Conservation (phyloP, 805 yeast genomes). For the Candida ipomoeae region DNA sequence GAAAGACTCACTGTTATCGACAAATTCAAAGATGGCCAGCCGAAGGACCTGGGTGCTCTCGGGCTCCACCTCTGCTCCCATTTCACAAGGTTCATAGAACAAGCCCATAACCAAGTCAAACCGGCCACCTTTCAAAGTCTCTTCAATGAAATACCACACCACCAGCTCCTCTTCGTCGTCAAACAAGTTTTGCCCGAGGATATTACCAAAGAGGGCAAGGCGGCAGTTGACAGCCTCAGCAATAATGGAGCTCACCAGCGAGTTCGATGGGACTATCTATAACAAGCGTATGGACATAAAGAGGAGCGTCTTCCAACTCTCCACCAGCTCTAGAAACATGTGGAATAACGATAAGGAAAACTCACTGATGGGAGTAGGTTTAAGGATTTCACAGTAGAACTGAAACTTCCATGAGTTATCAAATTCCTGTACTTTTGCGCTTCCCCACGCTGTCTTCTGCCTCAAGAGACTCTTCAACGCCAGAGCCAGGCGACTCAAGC, state of each 20-base stretch:
- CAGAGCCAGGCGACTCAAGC: background rate
- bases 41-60: constrained; percentile 4
- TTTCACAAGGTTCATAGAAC: constrained; percentile 7
- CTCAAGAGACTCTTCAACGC: background rate
- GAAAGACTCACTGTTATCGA: constrained; percentile 6
- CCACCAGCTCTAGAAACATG: constrained; percentile 10
- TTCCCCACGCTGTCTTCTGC: constrained; percentile 1
- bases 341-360: constrained; percentile 7
- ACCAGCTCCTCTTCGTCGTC: constrained; percentile 8
- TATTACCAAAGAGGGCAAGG: constrained; percentile 8
- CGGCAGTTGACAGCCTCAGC: constrained; percentile 9
- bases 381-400: constrained; percentile 9
- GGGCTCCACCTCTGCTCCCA: background rate
- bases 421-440: constrained; percentile 1
- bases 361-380: constrained; percentile 7
- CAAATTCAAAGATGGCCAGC: constrained; percentile 4
- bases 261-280: constrained; percentile 7
- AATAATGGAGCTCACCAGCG: constrained; percentile 8
- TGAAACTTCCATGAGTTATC: constrained; percentile 12
- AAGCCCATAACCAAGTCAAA: constrained; percentile 10
- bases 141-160: constrained; percentile 11
- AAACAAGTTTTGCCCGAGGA: constrained; percentile 4
- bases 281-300: constrained; percentile 9
- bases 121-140: constrained; percentile 8
- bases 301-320: constrained; percentile 10